Evolutionary conservation across 192 early-diverging fungal species (phyloP), one percentile per base, ranked within the genome.

Genomic region (Mortierella alpina): DNA sequence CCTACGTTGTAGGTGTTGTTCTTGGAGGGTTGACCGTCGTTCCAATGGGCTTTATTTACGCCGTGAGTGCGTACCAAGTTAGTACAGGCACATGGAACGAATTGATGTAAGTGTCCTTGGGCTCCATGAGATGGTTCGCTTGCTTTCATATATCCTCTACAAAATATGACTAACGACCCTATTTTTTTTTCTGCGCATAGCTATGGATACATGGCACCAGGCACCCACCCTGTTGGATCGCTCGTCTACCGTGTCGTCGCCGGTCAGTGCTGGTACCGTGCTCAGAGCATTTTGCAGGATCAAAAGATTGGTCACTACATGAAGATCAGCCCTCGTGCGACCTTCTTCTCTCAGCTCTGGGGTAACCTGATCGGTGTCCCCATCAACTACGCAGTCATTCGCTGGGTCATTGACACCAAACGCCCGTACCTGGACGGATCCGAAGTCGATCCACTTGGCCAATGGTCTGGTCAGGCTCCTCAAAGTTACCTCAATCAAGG

Each of bases 261-360:
- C 66, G 83, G 76, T 45, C 76, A 84, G 64, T 81, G 76, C 55
- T 84, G 83, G 83, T 84, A 84, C 66, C 83, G 83, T 55, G 83
- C 83, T 11, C 83, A 84, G 54, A 72, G 67, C 45, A 84, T 84
- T 18, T 58, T 84, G 31, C 77, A 63, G 20, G 77, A 80, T 51
- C 77, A 80, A 53, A 80, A 80, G 70, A 72, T 80, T 50, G 77
- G 77, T 23, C 77, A 80, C 47, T 80, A 80, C 55, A 80, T 80
- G 77, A 80, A 84, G 75, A 53, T 76, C 68, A 83, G 75, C 45
- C 74, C 77, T 4, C 63, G 66, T 7, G 77, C 77, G 51, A 80
- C 77, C 0, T 80, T 80, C 52, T 20, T 80, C 14, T 84, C 70
- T 20, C 84, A 85, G 63, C 60, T 85, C 20, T 82, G 72, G 81